Base-by-base conservation (phyloP, 1,284 basidiomycete species). In the Ustilago lituana region DNA sequence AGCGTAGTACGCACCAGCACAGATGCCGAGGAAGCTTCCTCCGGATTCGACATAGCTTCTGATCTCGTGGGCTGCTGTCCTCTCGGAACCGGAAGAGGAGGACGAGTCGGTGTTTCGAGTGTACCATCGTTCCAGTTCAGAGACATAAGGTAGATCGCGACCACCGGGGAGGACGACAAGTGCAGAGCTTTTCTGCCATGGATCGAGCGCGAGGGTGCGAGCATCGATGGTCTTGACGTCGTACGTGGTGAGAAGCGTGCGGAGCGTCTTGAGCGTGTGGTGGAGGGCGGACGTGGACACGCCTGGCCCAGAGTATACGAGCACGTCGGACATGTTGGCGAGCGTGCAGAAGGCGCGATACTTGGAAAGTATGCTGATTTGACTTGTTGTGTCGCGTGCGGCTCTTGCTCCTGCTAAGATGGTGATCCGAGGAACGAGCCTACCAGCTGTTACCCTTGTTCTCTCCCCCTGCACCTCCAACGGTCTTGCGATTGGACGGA, bases 1-100 rank as follows among this genome's bases (percentile, higher is more conserved):
- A 4, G 84, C 85, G 73, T 86, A 88, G 78, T 87, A 87, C 1
- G 85, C 86, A 5, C 87, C 86, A 4, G 87, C 88, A 52, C 88
- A 89, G 20, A 92, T 85, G 6, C 87, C 88, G 7, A 92, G 81
- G 63, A 88, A 88, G 26, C 83, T 83, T 4, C 94, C 94, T 1
- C 93, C 76, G 6, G 83, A 74, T 44, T 88, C 84, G 9, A 91
- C 87, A 72, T 87, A 95, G 11, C 84, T 84, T 48, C 85, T 85
- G 47, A 94, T 87, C 24, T 62, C 41, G 26, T 45, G 32, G 11
- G 53, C 44, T 12, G 66, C 74, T 6, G 39, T 53, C 11, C 52
- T 44, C 29, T 48, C 26, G 2, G 37, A 11, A 2, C 31, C 46
- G 17, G 26, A 49, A 5, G 61, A 48, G 7, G 44, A 20, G 22